Conservation (phyloP, 2,329 filamentous ascomycete species). For the Gremmenia infestans region DNA sequence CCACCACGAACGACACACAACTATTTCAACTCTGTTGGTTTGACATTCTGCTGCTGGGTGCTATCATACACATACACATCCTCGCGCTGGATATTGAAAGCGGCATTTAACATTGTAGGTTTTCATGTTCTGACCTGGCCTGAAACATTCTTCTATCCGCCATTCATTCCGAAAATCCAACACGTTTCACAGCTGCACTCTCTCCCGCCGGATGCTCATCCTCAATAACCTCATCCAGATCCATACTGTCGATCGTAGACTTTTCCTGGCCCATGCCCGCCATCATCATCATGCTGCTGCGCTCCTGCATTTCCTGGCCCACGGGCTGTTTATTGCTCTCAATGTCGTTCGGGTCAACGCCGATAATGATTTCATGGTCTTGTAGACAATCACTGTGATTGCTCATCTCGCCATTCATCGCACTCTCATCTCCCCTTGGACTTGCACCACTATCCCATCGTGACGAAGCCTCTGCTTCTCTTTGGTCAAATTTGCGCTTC, state of each 20-base stretch:
- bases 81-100: no score
- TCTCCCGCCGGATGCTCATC: conserved; percentile 21
- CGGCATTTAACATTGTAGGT: no score
- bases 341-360: conserved; percentile 21
- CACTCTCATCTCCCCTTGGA: conserved; percentile 2
- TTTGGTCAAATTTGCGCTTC: conserved; percentile 26
- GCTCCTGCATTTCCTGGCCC: conserved; percentile 29
- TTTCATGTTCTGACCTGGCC: no score
- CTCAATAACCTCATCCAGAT: conserved; percentile 26
- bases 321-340: background rate
- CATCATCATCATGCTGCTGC: conserved; percentile 20
- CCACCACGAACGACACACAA: no score
- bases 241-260: conserved; percentile 26
- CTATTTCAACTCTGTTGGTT: no score
- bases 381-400: background rate
- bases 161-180: conserved; percentile 19
- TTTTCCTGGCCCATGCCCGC: conserved; percentile 4
- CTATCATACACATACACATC: no score
- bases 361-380: conserved; percentile 20
- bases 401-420: conserved; percentile 8
- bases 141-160: background rate
- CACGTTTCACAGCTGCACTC: conserved; percentile 23
- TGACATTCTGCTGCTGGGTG: no score
- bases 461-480: conserved; percentile 4
- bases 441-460: conserved; percentile 1